Evolutionary conservation across 2,329 filamentous ascomycete species (phyloP), one percentile per base, ranked within the genome.

Genomic region (Paraconiothyrium sp.): DNA sequence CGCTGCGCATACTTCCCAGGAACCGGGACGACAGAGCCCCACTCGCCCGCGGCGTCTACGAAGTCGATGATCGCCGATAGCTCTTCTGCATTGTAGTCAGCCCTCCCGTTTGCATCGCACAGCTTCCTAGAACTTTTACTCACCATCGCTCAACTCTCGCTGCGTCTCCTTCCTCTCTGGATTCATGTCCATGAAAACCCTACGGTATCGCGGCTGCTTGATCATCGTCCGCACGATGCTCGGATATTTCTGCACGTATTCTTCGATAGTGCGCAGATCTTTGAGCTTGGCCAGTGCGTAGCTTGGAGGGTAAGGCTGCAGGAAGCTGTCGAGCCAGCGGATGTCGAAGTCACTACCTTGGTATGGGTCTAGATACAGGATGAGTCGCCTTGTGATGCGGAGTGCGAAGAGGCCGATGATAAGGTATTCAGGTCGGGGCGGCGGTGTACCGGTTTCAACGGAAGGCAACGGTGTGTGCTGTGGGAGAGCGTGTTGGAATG

Each of bases 361-460:
- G 22, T 73, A 73, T 7, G 51, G 27, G 0, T 66, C 63, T 3
- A 74, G 66, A 1, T 58, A 34, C 11, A 64, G 35, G 35, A 73
- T 63, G 5, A 73, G 54, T 7, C 52, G 58, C 5, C 59, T 62
- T 2, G 70, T 48, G 8, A 73, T 60, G 7, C 70, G 71, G 2
- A 73, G 63, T 0, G 70, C 65, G 50, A 75, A 75, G 3, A 75
- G 66, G 10, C 66, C 67, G n/a, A 75, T 35, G 44, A 75, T 67
- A 22, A 73, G 56, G 49, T 68, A 72, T 6, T 63, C 55, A 5
- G 63, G 59, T 34, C 52, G 59, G 20, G 10, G 37, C 20, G 41
- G 47, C 41, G 62, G n/a, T 41, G 9, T 13, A 5, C n/a, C 8
- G 24, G 3, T 13, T 16, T 35, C 4, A 16, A 16, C 8, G 39